A percentile compares a stretch with the other conserved stretches of the same genome.
Evolutionary conservation across 1,284 basidiomycete species (phyloP).

Genomic region (Ganoderma sinense): DNA sequence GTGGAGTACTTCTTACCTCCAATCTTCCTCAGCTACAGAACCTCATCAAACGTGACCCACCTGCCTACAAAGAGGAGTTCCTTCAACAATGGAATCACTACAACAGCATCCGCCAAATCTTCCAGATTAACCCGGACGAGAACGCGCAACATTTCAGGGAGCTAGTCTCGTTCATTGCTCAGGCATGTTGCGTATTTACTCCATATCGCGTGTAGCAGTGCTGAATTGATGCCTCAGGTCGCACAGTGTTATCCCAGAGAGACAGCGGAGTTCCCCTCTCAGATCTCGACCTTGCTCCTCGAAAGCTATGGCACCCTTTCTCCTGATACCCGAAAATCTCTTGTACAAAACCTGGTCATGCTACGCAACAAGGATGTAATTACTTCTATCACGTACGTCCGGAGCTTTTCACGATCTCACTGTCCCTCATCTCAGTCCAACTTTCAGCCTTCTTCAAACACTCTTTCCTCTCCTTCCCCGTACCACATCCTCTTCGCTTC

Average conservation of each 20-base stretch:
- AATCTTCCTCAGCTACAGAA: conserved; percentile 91
- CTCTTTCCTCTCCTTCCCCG: conserved; percentile 95
- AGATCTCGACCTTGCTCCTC: conserved; percentile 80
- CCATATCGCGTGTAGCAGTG: conserved; percentile 2
- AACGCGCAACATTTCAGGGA: conserved; percentile 86
- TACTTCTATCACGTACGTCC: conserved; percentile 86
- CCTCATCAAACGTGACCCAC: conserved; percentile 94
- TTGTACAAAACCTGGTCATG: conserved; percentile 92
- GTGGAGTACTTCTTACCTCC: conserved; percentile 71
- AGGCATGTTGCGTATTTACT: conserved; percentile 52
- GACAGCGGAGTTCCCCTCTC: conserved; percentile 82
- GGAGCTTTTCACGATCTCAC: not conserved
- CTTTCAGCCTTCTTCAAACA: conserved; percentile 81
- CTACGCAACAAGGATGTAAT: conserved; percentile 94
- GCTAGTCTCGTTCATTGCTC: conserved; percentile 86
- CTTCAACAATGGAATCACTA: conserved; percentile 99
- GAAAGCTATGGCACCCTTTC: conserved; percentile 77
- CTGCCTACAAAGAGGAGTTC: conserved; percentile 95
- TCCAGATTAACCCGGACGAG: conserved; percentile 81
- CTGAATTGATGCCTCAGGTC: conserved; percentile 54
- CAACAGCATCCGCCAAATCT: conserved; percentile 87
- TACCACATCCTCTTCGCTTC: conserved; percentile 85
- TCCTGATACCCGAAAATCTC: conserved; percentile 81
- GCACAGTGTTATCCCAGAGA: conserved; percentile 91
- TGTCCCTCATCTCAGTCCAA: not conserved